Conservation (phyloP, 1,284 basidiomycete genomes). For the Hymenochaete sp. region DNA sequence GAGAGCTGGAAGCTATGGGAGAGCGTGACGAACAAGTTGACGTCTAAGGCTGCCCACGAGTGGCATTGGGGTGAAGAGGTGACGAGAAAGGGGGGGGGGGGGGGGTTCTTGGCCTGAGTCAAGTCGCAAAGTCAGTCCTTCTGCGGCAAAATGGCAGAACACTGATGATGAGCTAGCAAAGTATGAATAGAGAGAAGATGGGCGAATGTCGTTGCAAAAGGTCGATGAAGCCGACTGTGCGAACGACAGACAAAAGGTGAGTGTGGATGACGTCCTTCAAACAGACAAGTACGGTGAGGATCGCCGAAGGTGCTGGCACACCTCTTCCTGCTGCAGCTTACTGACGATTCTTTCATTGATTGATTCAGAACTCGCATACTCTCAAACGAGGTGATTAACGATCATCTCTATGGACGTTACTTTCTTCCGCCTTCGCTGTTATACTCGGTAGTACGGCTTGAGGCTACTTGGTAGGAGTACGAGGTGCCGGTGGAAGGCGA, state of each 20-base stretch:
- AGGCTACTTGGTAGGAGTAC: slow-evolving; percentile 73
- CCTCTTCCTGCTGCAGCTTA: too few species aligned
- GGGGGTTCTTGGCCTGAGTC: slow-evolving; percentile 33
- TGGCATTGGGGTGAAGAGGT: slow-evolving; percentile 77
- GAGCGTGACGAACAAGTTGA: slow-evolving; percentile 66
- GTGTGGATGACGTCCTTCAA: too few species aligned
- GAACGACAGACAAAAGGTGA: too few species aligned
- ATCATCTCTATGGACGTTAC: slow-evolving; percentile 78
- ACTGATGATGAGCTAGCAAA: too few species aligned
- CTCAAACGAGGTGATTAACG: slow-evolving; percentile 70
- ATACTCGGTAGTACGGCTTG: slow-evolving; percentile 76
- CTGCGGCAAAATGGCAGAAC: too few species aligned
- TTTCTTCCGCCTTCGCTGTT: slow-evolving; percentile 81
- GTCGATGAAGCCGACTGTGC: slow-evolving; percentile 56
- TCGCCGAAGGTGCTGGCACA: too few species aligned
- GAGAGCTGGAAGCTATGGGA: slow-evolving; percentile 92
- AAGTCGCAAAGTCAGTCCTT: too few species aligned
- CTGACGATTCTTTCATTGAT: too few species aligned
- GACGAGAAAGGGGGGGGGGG: slow-evolving; percentile 72
- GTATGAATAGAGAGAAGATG: too few species aligned
- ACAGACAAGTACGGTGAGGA: too few species aligned
- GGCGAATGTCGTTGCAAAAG: slow-evolving; percentile 65
- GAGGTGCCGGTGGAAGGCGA: slow-evolving; percentile 88
- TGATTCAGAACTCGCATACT: slow-evolving; percentile 70
- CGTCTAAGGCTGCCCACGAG: slow-evolving; percentile 82